These are phyloP conservation scores for Fraxinus nigra DNA, from an alignment of 305 asterid species.

Conservation along the genomic window DNA sequence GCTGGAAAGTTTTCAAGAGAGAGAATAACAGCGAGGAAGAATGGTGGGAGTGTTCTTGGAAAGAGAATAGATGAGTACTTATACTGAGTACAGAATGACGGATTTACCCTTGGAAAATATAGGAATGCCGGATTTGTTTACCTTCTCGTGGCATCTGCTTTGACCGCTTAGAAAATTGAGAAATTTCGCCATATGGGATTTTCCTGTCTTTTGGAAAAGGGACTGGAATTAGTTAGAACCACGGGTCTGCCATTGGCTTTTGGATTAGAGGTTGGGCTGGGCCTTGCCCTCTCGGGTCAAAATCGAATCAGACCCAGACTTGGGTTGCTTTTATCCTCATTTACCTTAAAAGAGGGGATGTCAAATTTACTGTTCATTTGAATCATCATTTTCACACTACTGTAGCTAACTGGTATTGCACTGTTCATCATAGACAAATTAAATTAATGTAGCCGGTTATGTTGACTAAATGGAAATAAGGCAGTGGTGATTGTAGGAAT, in stretches of 20 bases:
- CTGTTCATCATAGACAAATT: no score
- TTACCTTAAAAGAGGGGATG: no score
- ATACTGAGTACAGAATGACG: constrained; percentile 27
- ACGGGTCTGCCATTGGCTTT: constrained; percentile 35
- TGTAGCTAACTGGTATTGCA: no score
- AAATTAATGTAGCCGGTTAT: no score
- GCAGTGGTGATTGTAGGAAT: no score
- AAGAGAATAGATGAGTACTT: constrained; percentile 50
- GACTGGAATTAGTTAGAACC: constrained; percentile 7
- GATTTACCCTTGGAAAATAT: constrained; percentile 33
- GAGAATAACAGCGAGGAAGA: constrained; percentile 28
- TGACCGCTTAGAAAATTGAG: constrained; percentile 45
- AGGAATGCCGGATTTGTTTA: constrained; percentile 50
- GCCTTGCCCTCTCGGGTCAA: neutral
- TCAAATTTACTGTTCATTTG: no score
- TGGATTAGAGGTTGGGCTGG: constrained; percentile 11
- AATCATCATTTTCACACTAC: no score
- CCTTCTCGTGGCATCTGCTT: constrained; percentile 52
- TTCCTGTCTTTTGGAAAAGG: neutral
- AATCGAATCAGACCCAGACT: neutral
- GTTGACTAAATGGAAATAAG: no score
- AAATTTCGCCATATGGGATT: constrained; percentile 29
- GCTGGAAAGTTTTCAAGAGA: constrained; percentile 29
- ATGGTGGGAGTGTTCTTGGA: constrained; percentile 39
- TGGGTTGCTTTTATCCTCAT: neutral